A percentile compares a stretch with the other conserved stretches of the same genome.
Evolutionary conservation across 2,329 filamentous ascomycete genomes (phyloP).

Genomic region (Pseudocercospora pini-densiflorae): DNA sequence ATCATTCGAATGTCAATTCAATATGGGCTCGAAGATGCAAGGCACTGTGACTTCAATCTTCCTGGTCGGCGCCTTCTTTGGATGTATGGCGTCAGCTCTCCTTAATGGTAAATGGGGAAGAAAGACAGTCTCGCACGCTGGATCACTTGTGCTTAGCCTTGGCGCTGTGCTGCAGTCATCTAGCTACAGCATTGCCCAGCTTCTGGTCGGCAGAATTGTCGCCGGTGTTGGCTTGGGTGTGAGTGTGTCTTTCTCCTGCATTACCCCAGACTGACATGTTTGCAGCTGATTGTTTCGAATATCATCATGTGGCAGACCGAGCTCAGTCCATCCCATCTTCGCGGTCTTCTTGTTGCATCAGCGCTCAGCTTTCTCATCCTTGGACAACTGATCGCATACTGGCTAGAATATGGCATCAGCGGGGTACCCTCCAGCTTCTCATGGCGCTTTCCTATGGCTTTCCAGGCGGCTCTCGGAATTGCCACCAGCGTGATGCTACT

Average conservation of each 20-base stretch:
- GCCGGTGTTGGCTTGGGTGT: background rate
- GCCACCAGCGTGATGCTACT: background rate
- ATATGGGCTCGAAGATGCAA: background rate
- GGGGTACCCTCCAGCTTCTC: background rate
- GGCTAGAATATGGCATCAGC: slow-evolving; percentile 17
- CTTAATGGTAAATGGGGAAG: slow-evolving; percentile 12
- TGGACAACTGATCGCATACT: slow-evolving; percentile 17
- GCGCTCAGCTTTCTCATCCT: slow-evolving; percentile 13
- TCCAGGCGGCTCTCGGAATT: background rate
- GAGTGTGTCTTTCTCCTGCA: background rate
- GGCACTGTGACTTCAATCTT: slow-evolving; percentile 9
- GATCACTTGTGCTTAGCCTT: slow-evolving; percentile 11
- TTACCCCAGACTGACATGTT: background rate
- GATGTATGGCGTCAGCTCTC: slow-evolving; percentile 6
- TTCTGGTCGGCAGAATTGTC: slow-evolving; percentile 15
- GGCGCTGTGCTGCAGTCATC: slow-evolving; percentile 14
- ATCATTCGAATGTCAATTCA: background rate
- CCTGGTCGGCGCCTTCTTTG: slow-evolving; percentile 9
- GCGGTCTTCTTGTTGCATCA: slow-evolving; percentile 14
- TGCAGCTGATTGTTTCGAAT: slow-evolving; percentile 5
- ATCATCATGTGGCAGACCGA: slow-evolving; percentile 21
- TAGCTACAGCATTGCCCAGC: slow-evolving; percentile 15
- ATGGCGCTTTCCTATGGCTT: slow-evolving; percentile 10
- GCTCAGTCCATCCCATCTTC: slow-evolving; percentile 10
- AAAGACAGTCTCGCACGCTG: slow-evolving; percentile 12